phyloP scores from a whole-genome alignment of 1,139 yeast species.

The Lodderomyces pseudojiufengensis region DNA sequence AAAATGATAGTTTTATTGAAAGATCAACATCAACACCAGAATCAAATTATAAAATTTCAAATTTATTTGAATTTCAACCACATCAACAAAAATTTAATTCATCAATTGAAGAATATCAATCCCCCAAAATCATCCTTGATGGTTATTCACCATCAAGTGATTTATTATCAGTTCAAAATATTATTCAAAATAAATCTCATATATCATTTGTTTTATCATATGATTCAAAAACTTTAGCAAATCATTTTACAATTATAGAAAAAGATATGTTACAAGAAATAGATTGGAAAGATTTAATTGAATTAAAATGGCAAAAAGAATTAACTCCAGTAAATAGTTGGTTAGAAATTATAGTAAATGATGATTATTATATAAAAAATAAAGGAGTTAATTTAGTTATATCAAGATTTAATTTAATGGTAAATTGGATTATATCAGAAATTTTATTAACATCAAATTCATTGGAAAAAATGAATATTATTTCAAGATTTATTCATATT shows the following conservation, averaged over 20 bases:
- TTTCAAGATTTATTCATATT: slow-evolving; percentile 78
- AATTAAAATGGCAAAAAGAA: slow-evolving; percentile 68
- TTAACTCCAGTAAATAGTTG: slow-evolving; percentile 78
- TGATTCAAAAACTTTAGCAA: slow-evolving; percentile 61
- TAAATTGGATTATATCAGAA: slow-evolving; percentile 91
- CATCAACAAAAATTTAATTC: slow-evolving; percentile 3
- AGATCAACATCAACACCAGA: slow-evolving; percentile 4
- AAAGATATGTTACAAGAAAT: slow-evolving; percentile 77
- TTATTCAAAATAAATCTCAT: slow-evolving; percentile 46
- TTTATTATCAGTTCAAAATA: slow-evolving; percentile 31
- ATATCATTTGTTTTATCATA: slow-evolving; percentile 77
- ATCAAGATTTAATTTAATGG: slow-evolving; percentile 81
- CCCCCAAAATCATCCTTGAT: slow-evolving; percentile 38
- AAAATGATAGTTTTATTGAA: neutral
- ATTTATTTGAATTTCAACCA: slow-evolving; percentile 6
- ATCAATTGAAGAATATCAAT: slow-evolving; percentile 12
- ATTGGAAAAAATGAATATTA: slow-evolving; percentile 58
- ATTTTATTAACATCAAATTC: slow-evolving; percentile 63
- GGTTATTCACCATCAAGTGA: slow-evolving; percentile 32
- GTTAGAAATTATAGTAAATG: slow-evolving; percentile 71
- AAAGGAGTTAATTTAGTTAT: slow-evolving; percentile 84
- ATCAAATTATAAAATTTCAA: neutral
- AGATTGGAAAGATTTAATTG: slow-evolving; percentile 89
- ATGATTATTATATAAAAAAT: slow-evolving; percentile 43
- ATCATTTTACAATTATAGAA: slow-evolving; percentile 83